Base-by-base conservation (phyloP, 1,139 yeast species). In the Hyphopichia buzzinii region DNA sequence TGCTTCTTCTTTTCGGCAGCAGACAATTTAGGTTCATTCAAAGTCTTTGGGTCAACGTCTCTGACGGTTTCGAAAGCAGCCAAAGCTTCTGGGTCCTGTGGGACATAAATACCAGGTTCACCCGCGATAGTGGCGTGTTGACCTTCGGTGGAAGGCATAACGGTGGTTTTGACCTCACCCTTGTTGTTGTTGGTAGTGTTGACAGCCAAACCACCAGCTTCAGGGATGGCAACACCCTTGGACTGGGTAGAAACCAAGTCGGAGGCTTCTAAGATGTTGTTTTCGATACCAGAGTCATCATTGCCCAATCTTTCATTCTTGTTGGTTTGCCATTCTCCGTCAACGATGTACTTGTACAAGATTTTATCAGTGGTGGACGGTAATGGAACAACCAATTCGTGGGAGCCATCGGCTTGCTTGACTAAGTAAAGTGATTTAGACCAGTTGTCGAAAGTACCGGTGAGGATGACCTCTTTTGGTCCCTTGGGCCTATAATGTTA, bases 361-460 rank as follows among this genome's bases (percentile, higher is more conserved):
- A 80, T 49, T 46, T 64, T 72, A 22, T 67, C 76, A 16, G 58
- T 57, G 15, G 59, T 59, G 2, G 55, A 50, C 29, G 52, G 77
- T 41, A 73, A 69, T 37, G 80, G 90, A 45, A 82, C 72, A 3
- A 79, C 71, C 39, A 81, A 56, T 40, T 74, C 75, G 48, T 81
- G 83, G 4, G 77, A 68, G 8, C 87, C 89, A 46, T 73, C 75
- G 3, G 76, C 57, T 44, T 75, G 77, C 54, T 81, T 77, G 33
- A 79, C 78, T 44, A 84, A 66, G 27, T 77, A 77, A 39, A 75
- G 64, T 1, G 79, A 58, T 45, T 81, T 74, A 30, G 75, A 56
- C 95, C 95, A 85, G 49, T 79, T 65, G 57, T 84, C 92, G 58
- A 85, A 84, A 34, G 82, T 72, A 43, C 95, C 95, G 21, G 92